phyloP scores from a whole-genome alignment of 306 rosid species.

The Adenanthera pavonina region DNA sequence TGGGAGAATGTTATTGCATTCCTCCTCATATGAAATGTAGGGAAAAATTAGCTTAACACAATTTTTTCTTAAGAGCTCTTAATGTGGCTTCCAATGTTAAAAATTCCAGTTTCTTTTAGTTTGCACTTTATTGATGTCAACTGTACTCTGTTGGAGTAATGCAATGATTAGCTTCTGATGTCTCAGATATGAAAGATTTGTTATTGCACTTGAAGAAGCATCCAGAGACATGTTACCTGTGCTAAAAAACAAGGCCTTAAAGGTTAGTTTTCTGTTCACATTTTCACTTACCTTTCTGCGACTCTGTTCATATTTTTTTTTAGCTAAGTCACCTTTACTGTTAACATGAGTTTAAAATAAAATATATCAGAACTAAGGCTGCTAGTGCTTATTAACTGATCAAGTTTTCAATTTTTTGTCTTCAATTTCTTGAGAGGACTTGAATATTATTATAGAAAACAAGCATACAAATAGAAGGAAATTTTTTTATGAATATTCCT shows the following conservation, averaged over 20 bases:
- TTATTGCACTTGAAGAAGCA: conserved; percentile 93
- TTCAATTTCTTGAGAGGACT: background rate
- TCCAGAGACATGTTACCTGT: conserved; percentile 91
- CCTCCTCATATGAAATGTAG: background rate
- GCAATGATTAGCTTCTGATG: conserved; percentile 31
- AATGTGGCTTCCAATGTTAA: background rate
- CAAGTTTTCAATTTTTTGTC: background rate
- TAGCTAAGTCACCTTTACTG: background rate
- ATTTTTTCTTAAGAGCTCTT: background rate
- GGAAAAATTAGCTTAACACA: too few relatives aligned
- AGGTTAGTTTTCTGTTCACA: conserved; percentile 56
- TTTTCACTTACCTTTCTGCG: conserved; percentile 1
- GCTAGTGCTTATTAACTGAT: background rate
- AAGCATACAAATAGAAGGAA: background rate
- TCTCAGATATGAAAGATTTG: conserved; percentile 87
- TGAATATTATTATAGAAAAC: conserved; percentile 7
- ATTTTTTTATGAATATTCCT: background rate
- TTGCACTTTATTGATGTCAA: conserved; percentile 7
- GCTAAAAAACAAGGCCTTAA: conserved; percentile 81
- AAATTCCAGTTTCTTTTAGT: conserved; percentile 18
- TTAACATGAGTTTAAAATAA: background rate
- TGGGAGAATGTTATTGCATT: background rate
- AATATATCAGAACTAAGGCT: background rate
- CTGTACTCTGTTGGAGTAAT: conserved; percentile 31
- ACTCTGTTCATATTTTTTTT: conserved; percentile 4